phyloP scores from a whole-genome alignment of 2,329 filamentous ascomycete genomes.

The Fusarium marasasianum region DNA sequence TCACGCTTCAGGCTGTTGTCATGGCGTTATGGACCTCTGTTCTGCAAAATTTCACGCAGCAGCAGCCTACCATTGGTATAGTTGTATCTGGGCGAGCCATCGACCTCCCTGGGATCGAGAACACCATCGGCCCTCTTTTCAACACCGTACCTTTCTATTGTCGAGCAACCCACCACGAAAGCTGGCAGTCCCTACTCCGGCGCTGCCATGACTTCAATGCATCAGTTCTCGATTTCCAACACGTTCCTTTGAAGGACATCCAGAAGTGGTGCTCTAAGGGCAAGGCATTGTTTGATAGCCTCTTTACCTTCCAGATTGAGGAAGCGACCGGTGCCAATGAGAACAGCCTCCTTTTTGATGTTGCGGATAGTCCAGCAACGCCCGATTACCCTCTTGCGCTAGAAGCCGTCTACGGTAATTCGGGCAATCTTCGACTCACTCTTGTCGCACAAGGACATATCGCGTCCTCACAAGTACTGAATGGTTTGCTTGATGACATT shows the following conservation, averaged over 20 bases:
- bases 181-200: constrained; percentile 68
- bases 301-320: constrained; percentile 82
- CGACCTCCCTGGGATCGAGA: constrained; percentile 70
- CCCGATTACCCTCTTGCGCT: constrained; percentile 82
- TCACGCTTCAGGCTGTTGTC: constrained; percentile 81
- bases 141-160: constrained; percentile 84
- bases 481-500: constrained; percentile 50
- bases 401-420: constrained; percentile 68
- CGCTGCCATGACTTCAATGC: constrained; percentile 78
- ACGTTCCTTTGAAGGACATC: constrained; percentile 78
- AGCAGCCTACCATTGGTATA: constrained; percentile 71
- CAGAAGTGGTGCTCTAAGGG: constrained; percentile 77
- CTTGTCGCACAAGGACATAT: constrained; percentile 65
- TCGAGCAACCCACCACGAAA: constrained; percentile 53
- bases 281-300: constrained; percentile 75
- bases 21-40: constrained; percentile 78
- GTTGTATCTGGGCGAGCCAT: constrained; percentile 82
- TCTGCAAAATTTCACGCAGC: constrained; percentile 61
- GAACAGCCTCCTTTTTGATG: constrained; percentile 60
- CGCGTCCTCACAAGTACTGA: constrained; percentile 45
- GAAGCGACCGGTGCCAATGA: constrained; percentile 40
- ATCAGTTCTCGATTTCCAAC: constrained; percentile 73
- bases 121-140: constrained; percentile 83
- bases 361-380: constrained; percentile 56
- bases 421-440: constrained; percentile 62